A percentile compares a stretch with the other conserved stretches of the same genome.
Conservation (phyloP, 164 flowering plant species). For the Aristolochia fimbriata region DNA sequence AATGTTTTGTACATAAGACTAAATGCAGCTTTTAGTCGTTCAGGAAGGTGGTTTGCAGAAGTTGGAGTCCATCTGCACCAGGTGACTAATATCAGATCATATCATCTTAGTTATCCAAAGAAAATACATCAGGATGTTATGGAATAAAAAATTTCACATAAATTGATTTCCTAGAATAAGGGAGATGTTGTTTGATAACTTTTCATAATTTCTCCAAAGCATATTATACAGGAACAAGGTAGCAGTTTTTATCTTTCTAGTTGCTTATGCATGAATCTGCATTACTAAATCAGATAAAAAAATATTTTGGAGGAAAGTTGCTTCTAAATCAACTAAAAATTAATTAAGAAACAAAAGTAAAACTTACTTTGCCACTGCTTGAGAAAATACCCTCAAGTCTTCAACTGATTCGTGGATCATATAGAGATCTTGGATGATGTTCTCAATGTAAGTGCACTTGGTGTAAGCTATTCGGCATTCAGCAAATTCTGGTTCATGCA, state of each 20-base stretch:
- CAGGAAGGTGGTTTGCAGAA: not conserved
- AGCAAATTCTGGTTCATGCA: slow-evolving; percentile 6
- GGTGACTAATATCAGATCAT: not conserved
- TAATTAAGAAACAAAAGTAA: not conserved
- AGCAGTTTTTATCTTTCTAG: no score
- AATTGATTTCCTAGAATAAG: not conserved
- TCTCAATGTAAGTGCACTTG: slow-evolving; percentile 5
- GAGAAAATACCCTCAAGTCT: slow-evolving; percentile 3
- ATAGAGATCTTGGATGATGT: slow-evolving; percentile 1
- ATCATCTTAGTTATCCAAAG: no score
- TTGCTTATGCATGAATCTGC: no score
- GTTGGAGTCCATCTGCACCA: slow-evolving; percentile 4
- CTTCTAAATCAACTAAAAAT: no score
- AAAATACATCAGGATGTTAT: no score
- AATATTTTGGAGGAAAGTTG: no score
- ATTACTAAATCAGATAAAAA: no score
- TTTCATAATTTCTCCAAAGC: not conserved
- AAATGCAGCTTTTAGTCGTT: not conserved
- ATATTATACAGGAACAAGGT: no score
- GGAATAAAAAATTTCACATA: no score
- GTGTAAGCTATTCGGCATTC: not conserved
- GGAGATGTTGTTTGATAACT: not conserved
- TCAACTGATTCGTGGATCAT: slow-evolving; percentile 8
- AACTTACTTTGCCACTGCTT: slow-evolving; percentile 4
- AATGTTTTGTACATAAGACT: not conserved